phyloP scores from a whole-genome alignment of 2,329 filamentous ascomycete genomes.

The Penicillium sp. region DNA sequence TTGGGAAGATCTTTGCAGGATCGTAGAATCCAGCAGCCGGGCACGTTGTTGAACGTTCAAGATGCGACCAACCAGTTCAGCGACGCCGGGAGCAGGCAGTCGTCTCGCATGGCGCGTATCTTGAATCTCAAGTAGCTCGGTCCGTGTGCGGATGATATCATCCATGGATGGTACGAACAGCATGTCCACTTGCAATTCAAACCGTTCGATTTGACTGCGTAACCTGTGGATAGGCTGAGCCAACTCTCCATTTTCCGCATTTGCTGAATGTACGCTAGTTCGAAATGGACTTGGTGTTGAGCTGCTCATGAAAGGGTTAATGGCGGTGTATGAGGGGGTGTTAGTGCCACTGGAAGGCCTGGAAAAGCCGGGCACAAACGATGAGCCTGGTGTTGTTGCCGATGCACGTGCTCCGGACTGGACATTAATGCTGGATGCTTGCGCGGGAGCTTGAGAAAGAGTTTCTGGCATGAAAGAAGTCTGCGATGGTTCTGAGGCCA shows the following conservation, averaged over 20 bases:
- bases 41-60: neutral
- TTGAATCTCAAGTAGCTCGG: slow-evolving; percentile 32
- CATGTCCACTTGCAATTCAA: slow-evolving; percentile 32
- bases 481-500: neutral
- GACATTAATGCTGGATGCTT: neutral
- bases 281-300: neutral
- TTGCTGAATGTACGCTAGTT: neutral
- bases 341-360: neutral
- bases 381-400: too few relatives aligned
- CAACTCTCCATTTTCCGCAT: neutral
- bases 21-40: neutral
- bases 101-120: slow-evolving; percentile 34
- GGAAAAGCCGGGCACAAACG: neutral
- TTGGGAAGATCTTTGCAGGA: neutral
- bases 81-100: slow-evolving; percentile 23
- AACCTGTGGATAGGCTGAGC: neutral
- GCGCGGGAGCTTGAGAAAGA: neutral
- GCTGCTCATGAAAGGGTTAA: neutral
- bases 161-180: slow-evolving; percentile 32
- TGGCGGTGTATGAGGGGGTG: neutral
- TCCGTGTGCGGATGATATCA: slow-evolving; percentile 31
- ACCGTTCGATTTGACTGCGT: slow-evolving; percentile 24
- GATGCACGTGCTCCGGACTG: neutral
- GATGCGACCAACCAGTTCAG: slow-evolving; percentile 19
- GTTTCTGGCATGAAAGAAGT: neutral